Evolutionary conservation across 495 filamentous ascomycete genomes (phyloP).

Genomic region (Aspergillus indologenus): DNA sequence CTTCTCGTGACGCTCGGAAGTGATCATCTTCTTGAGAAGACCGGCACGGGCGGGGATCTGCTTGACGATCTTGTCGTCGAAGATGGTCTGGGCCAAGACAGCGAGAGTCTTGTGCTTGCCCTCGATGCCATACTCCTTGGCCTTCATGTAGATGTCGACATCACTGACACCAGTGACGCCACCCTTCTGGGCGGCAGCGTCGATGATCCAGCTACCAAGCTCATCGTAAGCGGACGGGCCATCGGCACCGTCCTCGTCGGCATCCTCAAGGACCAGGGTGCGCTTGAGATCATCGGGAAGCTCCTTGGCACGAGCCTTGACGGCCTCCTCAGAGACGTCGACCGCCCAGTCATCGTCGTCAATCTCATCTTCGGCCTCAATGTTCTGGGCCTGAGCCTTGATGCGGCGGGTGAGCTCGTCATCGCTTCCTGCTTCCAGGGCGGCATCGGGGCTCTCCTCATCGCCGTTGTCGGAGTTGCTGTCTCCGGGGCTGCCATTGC

Average conservation of each 20-base stretch:
- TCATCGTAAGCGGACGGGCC: constrained; percentile 83
- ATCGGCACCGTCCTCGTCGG: constrained; percentile 81
- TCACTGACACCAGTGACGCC: constrained; percentile 73
- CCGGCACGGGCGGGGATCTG: constrained; percentile 77
- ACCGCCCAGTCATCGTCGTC: constrained; percentile 93
- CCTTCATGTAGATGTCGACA: constrained; percentile 91
- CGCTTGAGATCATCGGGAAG: constrained; percentile 90
- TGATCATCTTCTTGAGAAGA: constrained; percentile 90
- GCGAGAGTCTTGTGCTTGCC: constrained; percentile 88
- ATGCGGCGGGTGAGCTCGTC: constrained; percentile 90
- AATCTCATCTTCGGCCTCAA: constrained; percentile 60
- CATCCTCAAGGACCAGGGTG: constrained; percentile 78
- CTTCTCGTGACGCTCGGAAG: constrained; percentile 89
- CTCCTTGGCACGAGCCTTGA: constrained; percentile 87
- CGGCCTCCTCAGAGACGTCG: constrained; percentile 89
- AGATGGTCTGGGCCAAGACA: constrained; percentile 90
- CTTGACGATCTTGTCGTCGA: constrained; percentile 82
- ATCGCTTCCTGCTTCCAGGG: constrained; percentile 76
- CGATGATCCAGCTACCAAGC: constrained; percentile 87
- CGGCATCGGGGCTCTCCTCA: constrained; percentile 65
- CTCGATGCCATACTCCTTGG: constrained; percentile 91
- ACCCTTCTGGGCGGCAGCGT: constrained; percentile 66
- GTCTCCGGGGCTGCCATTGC: constrained; percentile 65
- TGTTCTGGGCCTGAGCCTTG: constrained; percentile 73
- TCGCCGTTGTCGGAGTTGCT: constrained; percentile 66